Evolutionary conservation across 768 basidiomycete genomes (phyloP), one percentile per base, ranked within the genome.

Genomic region (Phylloporus arenicola): DNA sequence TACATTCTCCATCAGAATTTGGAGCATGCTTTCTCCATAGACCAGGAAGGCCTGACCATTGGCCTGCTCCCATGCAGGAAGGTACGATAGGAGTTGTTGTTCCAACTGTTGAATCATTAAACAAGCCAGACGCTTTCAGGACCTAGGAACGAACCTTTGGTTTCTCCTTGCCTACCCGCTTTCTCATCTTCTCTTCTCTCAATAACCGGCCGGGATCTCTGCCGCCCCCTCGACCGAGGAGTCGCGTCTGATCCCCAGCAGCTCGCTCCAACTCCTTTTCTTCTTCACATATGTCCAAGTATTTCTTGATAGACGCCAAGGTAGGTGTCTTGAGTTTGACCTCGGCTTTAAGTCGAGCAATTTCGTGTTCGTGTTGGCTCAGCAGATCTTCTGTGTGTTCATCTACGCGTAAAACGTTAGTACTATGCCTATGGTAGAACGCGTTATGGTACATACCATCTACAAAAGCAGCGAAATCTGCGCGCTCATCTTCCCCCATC

Each of bases 151-250:
- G 71, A 64, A 96, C 95, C 63, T 88, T 80, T 24, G 95, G 95
- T 63, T 96, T 97, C 71, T 95, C 87, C 64, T 90, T 88, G 50
- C 77, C 77, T 13, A 99, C 92, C 25, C 94, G 77, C 67, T 97
- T 98, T 47, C 95, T 78, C 86, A 95, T 92, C 77, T 96, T 96
- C 73, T 97, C 95, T 68, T 99, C 95, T 52, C 91, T 79, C 46
- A 97, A 70, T 31, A 99, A 69, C 17, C 91, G 75, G 6, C 92
- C 92, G 6, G 92, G 87, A 72, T 92, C 88, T 49, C 91, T 76
- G 3, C 83, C 53, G 2, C 67, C 72, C 24, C 89, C 90, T 60
- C 89, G 78, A 14, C 90, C 90, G 4, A 88, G 78, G 8, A 95
- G 72, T 34, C 92, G 80, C 14, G 79, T 81, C 60, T 92, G 90